Conservation (phyloP, 176 grass and related monocot genomes). For the Carex myosuroides region DNA sequence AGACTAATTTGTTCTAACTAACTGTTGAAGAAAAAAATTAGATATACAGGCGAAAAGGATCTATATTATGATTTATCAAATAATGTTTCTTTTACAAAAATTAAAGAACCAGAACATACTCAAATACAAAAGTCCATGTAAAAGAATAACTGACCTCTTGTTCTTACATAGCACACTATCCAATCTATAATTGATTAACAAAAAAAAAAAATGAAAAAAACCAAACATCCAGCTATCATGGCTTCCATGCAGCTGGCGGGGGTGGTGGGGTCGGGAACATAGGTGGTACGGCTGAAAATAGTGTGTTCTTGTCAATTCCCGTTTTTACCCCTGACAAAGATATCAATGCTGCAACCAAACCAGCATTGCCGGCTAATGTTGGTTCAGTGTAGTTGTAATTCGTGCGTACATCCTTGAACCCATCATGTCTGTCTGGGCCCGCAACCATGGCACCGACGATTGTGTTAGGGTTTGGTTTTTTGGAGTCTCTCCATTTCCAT, state of each 20-base stretch:
- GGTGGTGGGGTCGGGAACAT: constrained; percentile 83
- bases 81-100: constrained; percentile 60
- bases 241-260: constrained; percentile 75
- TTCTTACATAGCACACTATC: constrained; percentile 57
- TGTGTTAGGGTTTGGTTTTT: constrained; percentile 80
- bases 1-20: not conserved
- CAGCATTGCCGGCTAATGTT: constrained; percentile 86
- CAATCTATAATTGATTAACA: constrained; percentile 34
- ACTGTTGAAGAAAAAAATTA: not conserved
- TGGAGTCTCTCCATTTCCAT: constrained; percentile 78
- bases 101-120: constrained; percentile 50
- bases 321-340: constrained; percentile 45
- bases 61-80: constrained; percentile 60
- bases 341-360: constrained; percentile 72
- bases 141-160: constrained; percentile 42
- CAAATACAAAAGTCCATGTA: constrained; percentile 34
- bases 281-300: constrained; percentile 86
- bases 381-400: constrained; percentile 89
- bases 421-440: constrained; percentile 80
- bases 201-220: not conserved
- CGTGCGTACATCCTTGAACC: constrained; percentile 78
- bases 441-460: constrained; percentile 77
- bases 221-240: constrained; percentile 34
- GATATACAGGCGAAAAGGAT: constrained; percentile 25
- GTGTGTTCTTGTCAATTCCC: constrained; percentile 76